A percentile compares a stretch with the other conserved stretches of the same genome.
These are phyloP conservation scores for Cryphonectria parasitica DNA, from an alignment of 2,329 filamentous ascomycete species.

Conservation along the genomic window DNA sequence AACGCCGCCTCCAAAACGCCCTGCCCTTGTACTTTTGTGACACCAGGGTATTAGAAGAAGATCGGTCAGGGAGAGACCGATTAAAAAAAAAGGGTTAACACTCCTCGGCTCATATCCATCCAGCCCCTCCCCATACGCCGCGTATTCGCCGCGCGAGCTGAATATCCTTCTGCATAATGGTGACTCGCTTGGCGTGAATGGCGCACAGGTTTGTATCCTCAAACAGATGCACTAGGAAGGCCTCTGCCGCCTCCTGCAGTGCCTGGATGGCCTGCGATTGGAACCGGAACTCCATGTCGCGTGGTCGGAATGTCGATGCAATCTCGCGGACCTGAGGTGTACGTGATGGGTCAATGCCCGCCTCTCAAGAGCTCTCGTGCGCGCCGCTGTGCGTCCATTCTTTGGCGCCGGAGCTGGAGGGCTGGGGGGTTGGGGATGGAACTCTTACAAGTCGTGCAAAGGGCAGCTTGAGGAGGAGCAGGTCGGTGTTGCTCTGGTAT, in stretches of 20 bases:
- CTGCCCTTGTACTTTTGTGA: background rate
- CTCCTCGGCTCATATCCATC: slow-evolving; percentile 46
- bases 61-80: background rate
- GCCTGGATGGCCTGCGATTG: slow-evolving; percentile 94
- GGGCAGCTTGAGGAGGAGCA: slow-evolving; percentile 79
- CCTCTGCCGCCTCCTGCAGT: slow-evolving; percentile 93
- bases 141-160: slow-evolving; percentile 84
- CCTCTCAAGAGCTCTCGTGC: background rate
- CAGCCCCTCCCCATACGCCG: slow-evolving; percentile 73
- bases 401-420: background rate
- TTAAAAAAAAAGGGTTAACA: background rate
- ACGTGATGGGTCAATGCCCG: slow-evolving; percentile 21
- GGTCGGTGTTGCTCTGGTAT: slow-evolving; percentile 88
- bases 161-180: slow-evolving; percentile 98
- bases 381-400: background rate
- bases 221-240: slow-evolving; percentile 94
- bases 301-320: slow-evolving; percentile 65
- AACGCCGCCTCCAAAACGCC: slow-evolving; percentile 13
- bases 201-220: slow-evolving; percentile 96
- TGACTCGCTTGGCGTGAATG: slow-evolving; percentile 94
- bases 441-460: slow-evolving; percentile 71
- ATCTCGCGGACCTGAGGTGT: slow-evolving; percentile 68
- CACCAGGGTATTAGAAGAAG: slow-evolving; percentile 12
- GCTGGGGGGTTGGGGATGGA: background rate
- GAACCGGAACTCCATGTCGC: slow-evolving; percentile 79